phyloP scores from a whole-genome alignment of 1,284 basidiomycete species.

The Pseudozyma flocculosa region DNA sequence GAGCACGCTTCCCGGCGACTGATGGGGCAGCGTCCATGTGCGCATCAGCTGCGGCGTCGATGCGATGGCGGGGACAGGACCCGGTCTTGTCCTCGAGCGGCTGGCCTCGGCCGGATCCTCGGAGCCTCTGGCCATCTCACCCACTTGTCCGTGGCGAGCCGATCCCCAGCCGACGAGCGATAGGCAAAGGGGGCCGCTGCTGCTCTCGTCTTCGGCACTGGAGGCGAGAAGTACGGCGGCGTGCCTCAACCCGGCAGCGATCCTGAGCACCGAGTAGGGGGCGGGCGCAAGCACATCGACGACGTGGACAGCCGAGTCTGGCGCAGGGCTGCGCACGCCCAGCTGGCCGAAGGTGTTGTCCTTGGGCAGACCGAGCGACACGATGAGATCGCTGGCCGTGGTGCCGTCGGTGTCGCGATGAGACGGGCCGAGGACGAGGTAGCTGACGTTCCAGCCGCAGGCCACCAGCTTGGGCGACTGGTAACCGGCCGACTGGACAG shows the following conservation, averaged over 20 bases:
- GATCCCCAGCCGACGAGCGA: conserved; percentile 30
- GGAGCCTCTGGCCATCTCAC: too few species aligned
- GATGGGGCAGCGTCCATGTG: conserved; percentile 2
- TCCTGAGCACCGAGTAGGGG: neutral
- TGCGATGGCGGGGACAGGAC: conserved; percentile 10
- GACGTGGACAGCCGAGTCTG: neutral
- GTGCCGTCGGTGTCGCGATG: too few species aligned
- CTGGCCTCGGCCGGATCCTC: conserved; percentile 1
- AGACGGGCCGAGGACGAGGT: conserved; percentile 9
- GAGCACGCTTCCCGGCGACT: neutral
- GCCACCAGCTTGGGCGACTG: conserved; percentile 8
- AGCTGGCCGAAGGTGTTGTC: conserved; percentile 32
- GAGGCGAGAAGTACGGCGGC: conserved; percentile 10
- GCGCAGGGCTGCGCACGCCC: neutral
- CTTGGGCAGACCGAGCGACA: conserved; percentile 18
- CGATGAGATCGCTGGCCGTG: conserved; percentile 7
- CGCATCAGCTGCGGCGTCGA: conserved; percentile 20
- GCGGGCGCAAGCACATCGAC: neutral
- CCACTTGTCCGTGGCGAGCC: conserved; percentile 25
- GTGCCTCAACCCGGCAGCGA: conserved; percentile 23
- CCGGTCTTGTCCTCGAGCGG: conserved; percentile 3
- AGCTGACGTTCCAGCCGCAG: conserved; percentile 36
- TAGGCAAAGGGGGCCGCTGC: neutral
- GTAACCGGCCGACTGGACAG: too few species aligned
- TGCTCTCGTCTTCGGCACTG: neutral